Evolutionary conservation across 345 rosid species (phyloP), one percentile per base, ranked within the genome.

Genomic region (Toxicodendron radicans): DNA sequence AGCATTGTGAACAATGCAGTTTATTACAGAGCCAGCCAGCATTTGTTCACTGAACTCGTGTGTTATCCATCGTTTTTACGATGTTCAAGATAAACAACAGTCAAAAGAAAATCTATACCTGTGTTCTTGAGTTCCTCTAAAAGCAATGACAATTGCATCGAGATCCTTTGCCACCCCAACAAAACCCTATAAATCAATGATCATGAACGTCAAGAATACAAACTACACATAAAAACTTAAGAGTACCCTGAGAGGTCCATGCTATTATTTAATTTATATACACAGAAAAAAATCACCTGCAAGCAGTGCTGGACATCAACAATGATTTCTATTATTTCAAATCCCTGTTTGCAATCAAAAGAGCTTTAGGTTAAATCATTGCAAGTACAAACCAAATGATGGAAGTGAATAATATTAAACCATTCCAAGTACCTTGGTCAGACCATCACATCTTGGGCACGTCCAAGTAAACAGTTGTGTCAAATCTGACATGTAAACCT

Each of bases 401-500:
- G 49, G 5, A 60, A 67, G 32, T 21, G n/a, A 30, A 63, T 57
- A 78, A 52, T 4, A 14, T 68, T 54, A 64, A 23, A 58, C 48
- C 8, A 32, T 53, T 12, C 13, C 64, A 66, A 54, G 17, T 79
- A 91, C 98, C 97, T 83, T 78, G 1, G 93, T 92, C 81, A 86
- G 74, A 66, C 86, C 99, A 79, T 88, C 79, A 80, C 98, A 95
- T 78, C 97, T 86, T 60, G 88, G 79, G 68, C 98, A 95, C 0
- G 97, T 92, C 99, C 97, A 95, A 16, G 92, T 86, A 81, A 90
- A 91, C 74, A 92, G 87, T 78, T 88, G 86, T 2, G 94, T 79
- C 80, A 92, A 80, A 80, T 91, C 99, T 53, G 97, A 91, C 77
- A 92, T 77, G 74, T 91, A 95, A 32, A 92, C 97, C 97, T 91